Evolutionary conservation across 108 stramenopile genomes (phyloP).

Genomic region (Stephanodiscus triporus): DNA sequence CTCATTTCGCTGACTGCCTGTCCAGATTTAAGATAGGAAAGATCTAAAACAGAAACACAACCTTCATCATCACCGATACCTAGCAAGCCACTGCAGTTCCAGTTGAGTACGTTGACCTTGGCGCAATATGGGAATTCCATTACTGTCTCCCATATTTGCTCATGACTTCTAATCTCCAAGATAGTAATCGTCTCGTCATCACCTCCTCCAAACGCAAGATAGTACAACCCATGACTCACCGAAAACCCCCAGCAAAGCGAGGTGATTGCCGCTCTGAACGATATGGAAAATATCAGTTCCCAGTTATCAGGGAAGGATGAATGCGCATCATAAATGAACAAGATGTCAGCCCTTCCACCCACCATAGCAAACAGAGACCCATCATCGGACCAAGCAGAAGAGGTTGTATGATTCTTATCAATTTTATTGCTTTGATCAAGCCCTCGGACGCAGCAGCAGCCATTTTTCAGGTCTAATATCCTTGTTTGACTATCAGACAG

Average conservation of each 20-base stretch:
- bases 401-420: constrained; percentile 21
- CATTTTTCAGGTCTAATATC: constrained; percentile 51
- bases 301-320: constrained; percentile 41
- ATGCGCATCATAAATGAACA: constrained; percentile 63
- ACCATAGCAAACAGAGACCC: constrained; percentile 61
- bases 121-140: constrained; percentile 53
- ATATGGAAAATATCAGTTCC: constrained; percentile 56
- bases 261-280: constrained; percentile 34
- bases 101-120: constrained; percentile 62
- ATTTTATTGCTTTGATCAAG: constrained; percentile 22
- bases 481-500: constrained; percentile 48
- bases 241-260: constrained; percentile 77
- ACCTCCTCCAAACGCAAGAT: constrained; percentile 69
- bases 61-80: constrained; percentile 67
- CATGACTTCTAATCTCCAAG: constrained; percentile 63
- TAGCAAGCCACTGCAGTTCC: constrained; percentile 62
- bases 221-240: constrained; percentile 53
- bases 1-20: constrained; percentile 73
- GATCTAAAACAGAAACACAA: constrained; percentile 62
- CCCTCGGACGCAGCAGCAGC: constrained; percentile 39
- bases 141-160: constrained; percentile 71
- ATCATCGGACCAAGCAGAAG: constrained; percentile 62
- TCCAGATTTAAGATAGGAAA: constrained; percentile 71
- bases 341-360: constrained; percentile 41
- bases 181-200: constrained; percentile 55